Evolutionary conservation across 768 basidiomycete genomes (phyloP), one percentile per base, ranked within the genome.

Genomic region (Guyanaporus albipodus): DNA sequence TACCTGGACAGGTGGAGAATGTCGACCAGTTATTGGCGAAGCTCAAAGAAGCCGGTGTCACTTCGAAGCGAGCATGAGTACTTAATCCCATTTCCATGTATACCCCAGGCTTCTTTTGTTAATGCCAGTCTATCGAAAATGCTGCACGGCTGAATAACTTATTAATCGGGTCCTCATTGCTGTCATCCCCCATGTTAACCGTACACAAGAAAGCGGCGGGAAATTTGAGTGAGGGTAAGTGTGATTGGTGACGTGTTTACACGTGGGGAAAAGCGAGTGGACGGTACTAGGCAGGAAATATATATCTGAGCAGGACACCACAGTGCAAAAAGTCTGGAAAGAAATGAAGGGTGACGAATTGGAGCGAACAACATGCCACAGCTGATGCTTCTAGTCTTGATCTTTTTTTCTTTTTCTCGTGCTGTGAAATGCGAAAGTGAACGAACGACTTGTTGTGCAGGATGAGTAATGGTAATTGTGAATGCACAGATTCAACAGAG

Each of bases 11-110:
- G 82, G 83, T 97, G 33, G 81, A 76, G 44, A 85, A 70, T 38
- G 94, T 98, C 0, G 95, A 95, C 53, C 90, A 95, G 67, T 74
- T 98, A 7, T 77, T 97, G 4, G 79, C 74, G 19, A 95, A 87
- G 72, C 77, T 99, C 46, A 93, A 90, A 68, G 89, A 90, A 54
- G 91, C 85, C 21, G 95, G 95, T 8, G 62, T 75, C 31, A 68
- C 68, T 7, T 50, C 61, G 33, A 61, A 46, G 50, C 62, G 44
- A n/a, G 38, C 54, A 53, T 66, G 37, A 58, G 11, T 15, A 47
- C 27, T 41, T 48, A 26, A 21, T 21, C 31, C 11, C 10, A 19
- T 22, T 21, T 26, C 5, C 22, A 14, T 54, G 31, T 46, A 50
- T 54, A 46, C 41, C 42, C 38, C 18, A 37, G 40, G 23, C 40